Evolutionary conservation across 345 rosid genomes (phyloP), one percentile per base, ranked within the genome.

Genomic region (Lepidium africanum): DNA sequence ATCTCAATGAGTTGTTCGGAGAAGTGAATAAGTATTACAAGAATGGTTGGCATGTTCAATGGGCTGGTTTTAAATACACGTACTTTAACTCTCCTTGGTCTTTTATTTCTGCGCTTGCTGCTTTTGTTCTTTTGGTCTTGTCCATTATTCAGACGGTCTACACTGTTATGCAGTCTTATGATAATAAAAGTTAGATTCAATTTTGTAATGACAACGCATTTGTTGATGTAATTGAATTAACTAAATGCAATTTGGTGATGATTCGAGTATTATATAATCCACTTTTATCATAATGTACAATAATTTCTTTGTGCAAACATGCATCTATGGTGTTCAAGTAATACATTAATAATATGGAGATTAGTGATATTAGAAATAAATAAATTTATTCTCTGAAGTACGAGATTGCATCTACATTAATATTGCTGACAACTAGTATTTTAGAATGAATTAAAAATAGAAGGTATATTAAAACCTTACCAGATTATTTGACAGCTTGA

Each of bases 51-150:
- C 84, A 88, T 55, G 86, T 82, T 37, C 77, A 72, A 13, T 84
- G 84, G 93, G 93, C 94, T 9, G 57, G 81, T 63, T 86, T 87
- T 69, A 85, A 81, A 79, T 80, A 78, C 55, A 88, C 88, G 4
- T 91, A 91, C 35, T 89, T 91, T 50, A 78, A 72, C 9, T 86
- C 89, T 41, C 97, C 97, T 6, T 91, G 96, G 97, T 86, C 97
- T 19, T 86, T 85, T 69, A 40, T 84, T 10, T 91, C 97, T 7
- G 92, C 91, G 3, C 54, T 85, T 30, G 96, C 91, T 25, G 96
- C 97, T 8, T 17, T 87, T 23, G 36, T 87, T 60, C 81, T 88
- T 48, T 69, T 88, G 9, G 12, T 91, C 3, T 80, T 91, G 37
- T 88, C 96, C 4, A 41, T 89, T 5, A 41, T 74, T 0, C 91